Conservation (phyloP, 495 filamentous ascomycete genomes). For the Trichoderma erinaceum region DNA sequence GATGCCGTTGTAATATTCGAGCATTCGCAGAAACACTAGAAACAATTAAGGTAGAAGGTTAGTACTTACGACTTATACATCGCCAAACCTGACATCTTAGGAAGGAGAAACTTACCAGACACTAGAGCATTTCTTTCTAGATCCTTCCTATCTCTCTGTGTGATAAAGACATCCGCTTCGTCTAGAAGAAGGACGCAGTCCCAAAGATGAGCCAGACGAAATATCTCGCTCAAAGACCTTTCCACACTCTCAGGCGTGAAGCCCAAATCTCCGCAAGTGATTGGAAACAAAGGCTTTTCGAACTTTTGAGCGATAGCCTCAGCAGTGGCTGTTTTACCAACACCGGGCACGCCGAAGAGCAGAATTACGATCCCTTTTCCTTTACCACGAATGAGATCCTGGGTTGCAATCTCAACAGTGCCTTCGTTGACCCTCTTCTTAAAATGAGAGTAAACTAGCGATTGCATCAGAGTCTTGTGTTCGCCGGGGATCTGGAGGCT, state of each 20-base stretch:
- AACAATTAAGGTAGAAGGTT: not conserved
- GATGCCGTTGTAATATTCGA: conserved; percentile 53
- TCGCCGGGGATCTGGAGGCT: conserved; percentile 19
- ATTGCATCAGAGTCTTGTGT: conserved; percentile 23
- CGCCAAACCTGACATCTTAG: too few relatives aligned
- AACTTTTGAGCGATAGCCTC: conserved; percentile 36
- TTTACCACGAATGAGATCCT: conserved; percentile 50
- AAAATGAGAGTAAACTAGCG: conserved; percentile 25
- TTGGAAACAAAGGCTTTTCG: conserved; percentile 36
- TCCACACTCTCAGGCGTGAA: conserved; percentile 31
- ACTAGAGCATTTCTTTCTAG: conserved; percentile 45
- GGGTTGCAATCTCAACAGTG: conserved; percentile 33
- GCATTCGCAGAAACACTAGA: conserved; percentile 44
- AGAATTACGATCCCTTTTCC: conserved; percentile 47
- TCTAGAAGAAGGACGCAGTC: conserved; percentile 46
- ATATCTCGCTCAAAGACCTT: conserved; percentile 30
- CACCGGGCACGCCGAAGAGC: conserved; percentile 25
- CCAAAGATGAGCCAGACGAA: conserved; percentile 35
- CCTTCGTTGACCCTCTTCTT: conserved; percentile 38
- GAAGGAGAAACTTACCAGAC: conserved; percentile 22
- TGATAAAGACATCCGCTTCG: conserved; percentile 42
- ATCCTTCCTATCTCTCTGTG: conserved; percentile 39
- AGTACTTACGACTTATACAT: not conserved
- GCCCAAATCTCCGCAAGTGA: conserved; percentile 45
- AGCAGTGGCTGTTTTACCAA: conserved; percentile 21